Evolutionary conservation across 2,329 filamentous ascomycete species (phyloP), one percentile per base, ranked within the genome.

Genomic region (Sporothrix pallida): DNA sequence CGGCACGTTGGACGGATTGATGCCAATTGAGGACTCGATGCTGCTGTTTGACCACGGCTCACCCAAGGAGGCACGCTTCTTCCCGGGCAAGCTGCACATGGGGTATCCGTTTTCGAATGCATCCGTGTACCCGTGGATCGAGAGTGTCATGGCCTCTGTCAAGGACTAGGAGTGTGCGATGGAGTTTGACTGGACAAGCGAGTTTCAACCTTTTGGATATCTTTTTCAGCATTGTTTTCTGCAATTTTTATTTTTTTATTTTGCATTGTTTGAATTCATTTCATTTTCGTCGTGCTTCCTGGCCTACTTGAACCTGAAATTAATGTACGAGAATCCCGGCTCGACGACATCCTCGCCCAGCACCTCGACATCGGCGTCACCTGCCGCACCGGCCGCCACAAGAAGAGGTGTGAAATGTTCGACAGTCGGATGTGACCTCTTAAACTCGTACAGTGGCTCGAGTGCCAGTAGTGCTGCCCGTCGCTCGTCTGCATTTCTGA

Each of bases 1-100:
- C 78, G 90, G 90, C 9, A 88, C 86, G 3, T 83, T 86, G 72
- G 90, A 92, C 76, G 90, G 89, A 0, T 81, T 92, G 62, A 91
- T 91, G 84, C 90, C 90, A 0, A 90, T 92, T 73, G 90, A 92
- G 78, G 90, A 92, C 78, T 90, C 85, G 15, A 87, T 90, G 82
- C 81, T 92, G 70, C 81, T 92, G 72, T 87, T 91, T 76, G 88
- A 91, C 79, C 86, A 91, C 76, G 90, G 90, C 2, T 85, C 83
- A 46, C 88, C 89, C 13, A 92, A 92, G 82, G 90, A 92, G 80
- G 88, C 85, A 12, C 84, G 90, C 68, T 90, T 92, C 81, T 90
- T 91, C 75, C 82, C 86, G 0, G 87, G 87, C 0, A 82, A 88
- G 46, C 79, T 90, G 75, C 90, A 92, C 77, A 92, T 92, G 90